A percentile compares a stretch with the other conserved stretches of the same genome.
These are phyloP conservation scores for Gamsiella multidivaricata DNA, from an alignment of 192 early-diverging fungal genomes.

Conservation along the genomic window DNA sequence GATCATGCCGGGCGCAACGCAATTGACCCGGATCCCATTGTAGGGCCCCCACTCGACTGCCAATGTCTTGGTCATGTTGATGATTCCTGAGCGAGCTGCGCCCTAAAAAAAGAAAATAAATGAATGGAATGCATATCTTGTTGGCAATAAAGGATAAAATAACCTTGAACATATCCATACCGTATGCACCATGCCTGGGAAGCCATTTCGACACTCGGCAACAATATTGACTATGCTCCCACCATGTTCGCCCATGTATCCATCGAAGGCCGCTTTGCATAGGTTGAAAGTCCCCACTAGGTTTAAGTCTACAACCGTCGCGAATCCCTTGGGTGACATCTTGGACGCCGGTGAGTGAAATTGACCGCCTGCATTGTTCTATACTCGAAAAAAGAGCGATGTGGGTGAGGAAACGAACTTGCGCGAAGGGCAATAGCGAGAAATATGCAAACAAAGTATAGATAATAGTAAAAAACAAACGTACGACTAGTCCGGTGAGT, in stretches of 20 bases:
- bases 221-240: constrained; percentile 63
- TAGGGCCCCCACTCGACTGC: constrained; percentile 62
- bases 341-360: constrained; percentile 50
- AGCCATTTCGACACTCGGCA: constrained; percentile 59
- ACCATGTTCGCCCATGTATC: constrained; percentile 55
- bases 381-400: too few species aligned
- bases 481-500: constrained; percentile 44
- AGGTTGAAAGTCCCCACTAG: constrained; percentile 64
- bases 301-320: constrained; percentile 62
- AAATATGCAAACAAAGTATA: background rate
- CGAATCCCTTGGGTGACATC: constrained; percentile 43
- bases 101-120: constrained; percentile 42
- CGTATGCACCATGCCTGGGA: constrained; percentile 56
- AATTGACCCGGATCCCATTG: constrained; percentile 64
- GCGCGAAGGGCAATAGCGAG: background rate
- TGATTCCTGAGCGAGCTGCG: constrained; percentile 63
- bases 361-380: constrained; percentile 55
- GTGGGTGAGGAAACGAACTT: background rate
- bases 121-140: too few species aligned
- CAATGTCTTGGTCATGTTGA: constrained; percentile 65
- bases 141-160: too few species aligned
- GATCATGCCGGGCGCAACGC: constrained; percentile 64
- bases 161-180: too few species aligned
- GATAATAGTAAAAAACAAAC: background rate
- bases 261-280: constrained; percentile 58